Evolutionary conservation across 1,284 basidiomycete species (phyloP), one percentile per base, ranked within the genome.

Genomic region (Sanghuangporus weigelae): DNA sequence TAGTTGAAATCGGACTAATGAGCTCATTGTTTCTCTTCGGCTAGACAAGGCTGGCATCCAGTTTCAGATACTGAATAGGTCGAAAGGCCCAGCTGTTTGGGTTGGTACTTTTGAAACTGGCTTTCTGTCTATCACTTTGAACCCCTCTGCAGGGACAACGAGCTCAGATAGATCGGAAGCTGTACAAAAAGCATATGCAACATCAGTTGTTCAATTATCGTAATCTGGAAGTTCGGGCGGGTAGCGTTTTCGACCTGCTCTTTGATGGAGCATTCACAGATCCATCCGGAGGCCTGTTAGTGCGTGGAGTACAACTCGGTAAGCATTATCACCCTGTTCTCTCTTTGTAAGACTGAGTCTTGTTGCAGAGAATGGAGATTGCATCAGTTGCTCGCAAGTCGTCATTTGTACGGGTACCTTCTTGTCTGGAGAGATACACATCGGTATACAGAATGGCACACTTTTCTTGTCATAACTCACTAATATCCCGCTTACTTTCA

Each of bases 321-420:
- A 66, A n/a, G 78, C 69, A 5, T 49, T 7, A 23, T 8, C 11
- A 21, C 48, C 39, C n/a, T 26, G 42, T 51, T 44, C 49, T 2
- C 14, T 16, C 16, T 58, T 55, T 16, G 31, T 23, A 16, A 36
- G 36, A 1, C 12, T 23, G 10, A 59, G 60, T 21, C 58, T 69
- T 16, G 39, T 31, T 67, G 44, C 3, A 90, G 90, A 92, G 39
- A 80, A 82, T 0, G 92, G 93, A n/a, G 88, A 94, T 57, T 70
- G 85, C 8, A 85, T 96, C 40, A 75, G 77, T 7, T 95, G 93
- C 69, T 87, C 87, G 2, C 85, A 91, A 68, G 88, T 95, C 5
- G 89, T 96, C 35, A 83, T 96, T 21, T 94, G 93, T 68, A 96
- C 94, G 0, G 94, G 94, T 11, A 96, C 94, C 0, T 96, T 96